These are phyloP conservation scores for Ciborinia camelliae DNA, from an alignment of 2,329 filamentous ascomycete genomes.

Conservation along the genomic window DNA sequence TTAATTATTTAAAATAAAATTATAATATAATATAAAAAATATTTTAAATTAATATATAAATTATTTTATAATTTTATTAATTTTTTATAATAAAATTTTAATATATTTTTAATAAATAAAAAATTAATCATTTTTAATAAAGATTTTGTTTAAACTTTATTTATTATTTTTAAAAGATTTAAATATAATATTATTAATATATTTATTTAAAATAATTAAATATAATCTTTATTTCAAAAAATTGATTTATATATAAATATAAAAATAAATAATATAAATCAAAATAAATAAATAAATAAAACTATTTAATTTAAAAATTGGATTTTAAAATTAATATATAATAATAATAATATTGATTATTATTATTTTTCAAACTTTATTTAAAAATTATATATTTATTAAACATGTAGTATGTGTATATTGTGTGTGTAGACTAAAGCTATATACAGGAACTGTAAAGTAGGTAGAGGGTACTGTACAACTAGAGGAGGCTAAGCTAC, in stretches of 20 bases:
- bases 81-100: background rate
- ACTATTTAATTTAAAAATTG: background rate
- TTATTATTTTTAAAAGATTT: background rate
- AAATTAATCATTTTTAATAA: background rate
- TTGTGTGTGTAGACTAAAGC: no score
- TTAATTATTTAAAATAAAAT: background rate
- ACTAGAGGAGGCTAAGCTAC: no score
- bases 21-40: background rate
- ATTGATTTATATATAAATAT: background rate
- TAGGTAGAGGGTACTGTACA: no score
- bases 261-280: background rate
- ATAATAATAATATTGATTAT: background rate
- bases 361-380: background rate
- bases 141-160: background rate
- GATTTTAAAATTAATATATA: background rate
- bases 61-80: background rate
- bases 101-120: background rate
- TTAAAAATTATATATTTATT: background rate
- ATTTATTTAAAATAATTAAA: background rate
- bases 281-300: background rate
- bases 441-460: no score
- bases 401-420: no score
- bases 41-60: background rate
- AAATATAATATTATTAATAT: conserved; percentile 1
- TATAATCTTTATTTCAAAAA: background rate